Evolutionary conservation across 1,284 basidiomycete genomes (phyloP).

Genomic region (Puccinia polysora): DNA sequence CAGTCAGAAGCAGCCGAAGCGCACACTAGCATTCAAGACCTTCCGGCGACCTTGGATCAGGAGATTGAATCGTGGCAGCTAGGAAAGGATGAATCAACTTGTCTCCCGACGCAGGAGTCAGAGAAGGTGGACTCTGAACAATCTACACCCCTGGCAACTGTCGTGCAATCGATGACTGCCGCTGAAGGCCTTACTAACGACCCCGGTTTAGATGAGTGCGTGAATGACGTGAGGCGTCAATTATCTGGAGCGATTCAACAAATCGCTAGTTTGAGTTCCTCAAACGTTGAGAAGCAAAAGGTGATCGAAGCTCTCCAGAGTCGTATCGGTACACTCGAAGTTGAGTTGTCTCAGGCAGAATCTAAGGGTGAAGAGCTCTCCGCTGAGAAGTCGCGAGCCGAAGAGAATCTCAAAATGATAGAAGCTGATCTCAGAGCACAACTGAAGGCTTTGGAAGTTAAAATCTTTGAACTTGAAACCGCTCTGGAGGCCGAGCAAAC

Average conservation of each 20-base stretch:
- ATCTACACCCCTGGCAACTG: too few species aligned
- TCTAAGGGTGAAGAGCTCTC: neutral
- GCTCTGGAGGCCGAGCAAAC: slow-evolving; percentile 1
- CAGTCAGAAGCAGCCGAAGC: neutral
- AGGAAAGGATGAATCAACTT: too few species aligned
- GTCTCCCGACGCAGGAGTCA: too few species aligned
- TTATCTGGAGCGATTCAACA: slow-evolving; percentile 6
- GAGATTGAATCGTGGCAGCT: slow-evolving; percentile 14
- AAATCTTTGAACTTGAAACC: slow-evolving; percentile 22
- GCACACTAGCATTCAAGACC: neutral
- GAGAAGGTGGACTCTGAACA: too few species aligned
- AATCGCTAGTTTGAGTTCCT: slow-evolving; percentile 3
- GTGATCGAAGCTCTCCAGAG: slow-evolving; percentile 4
- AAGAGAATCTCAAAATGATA: slow-evolving; percentile 6
- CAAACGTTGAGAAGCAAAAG: slow-evolving; percentile 10
- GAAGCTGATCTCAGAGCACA: slow-evolving; percentile 17
- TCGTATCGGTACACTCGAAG: slow-evolving; percentile 15
- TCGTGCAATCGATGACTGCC: neutral
- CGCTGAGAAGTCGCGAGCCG: neutral
- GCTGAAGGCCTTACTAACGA: neutral
- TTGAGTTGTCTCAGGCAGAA: slow-evolving; percentile 3
- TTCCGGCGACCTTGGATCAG: neutral
- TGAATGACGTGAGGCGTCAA: neutral
- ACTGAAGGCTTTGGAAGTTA: slow-evolving; percentile 12
- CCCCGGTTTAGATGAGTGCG: slow-evolving; percentile 3